phyloP scores from a whole-genome alignment of 106 monocot genomes.

The Allium sativum region DNA sequence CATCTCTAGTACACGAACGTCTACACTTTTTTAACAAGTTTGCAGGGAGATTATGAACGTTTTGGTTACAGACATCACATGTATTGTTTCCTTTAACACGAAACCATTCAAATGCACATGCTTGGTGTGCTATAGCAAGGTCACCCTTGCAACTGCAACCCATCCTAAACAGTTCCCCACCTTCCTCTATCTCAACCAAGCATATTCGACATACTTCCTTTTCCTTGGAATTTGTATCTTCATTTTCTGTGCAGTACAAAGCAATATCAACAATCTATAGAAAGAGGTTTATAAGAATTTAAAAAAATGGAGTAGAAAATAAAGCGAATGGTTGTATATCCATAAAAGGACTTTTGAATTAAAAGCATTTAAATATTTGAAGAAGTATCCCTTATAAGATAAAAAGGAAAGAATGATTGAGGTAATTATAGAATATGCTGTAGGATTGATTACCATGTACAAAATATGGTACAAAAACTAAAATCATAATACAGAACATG shows the following conservation, averaged over 20 bases:
- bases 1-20: not conserved
- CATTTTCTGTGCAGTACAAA: not conserved
- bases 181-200: slow-evolving; percentile 62
- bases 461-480: no score
- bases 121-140: slow-evolving; percentile 84
- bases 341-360: no score
- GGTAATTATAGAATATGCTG: no score
- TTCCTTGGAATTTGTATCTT: slow-evolving; percentile 43
- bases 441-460: no score
- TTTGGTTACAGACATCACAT: slow-evolving; percentile 80
- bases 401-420: no score
- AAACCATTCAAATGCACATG: slow-evolving; percentile 87
- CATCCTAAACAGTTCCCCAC: slow-evolving; percentile 80
- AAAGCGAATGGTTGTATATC: not conserved
- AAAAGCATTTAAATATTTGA: no score
- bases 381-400: no score
- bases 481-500: no score
- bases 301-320: not conserved
- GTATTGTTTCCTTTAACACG: slow-evolving; percentile 81
- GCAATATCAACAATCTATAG: not conserved
- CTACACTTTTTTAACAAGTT: slow-evolving; percentile 16
- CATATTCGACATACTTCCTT: slow-evolving; percentile 88
- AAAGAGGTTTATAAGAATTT: not conserved
- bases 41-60: slow-evolving; percentile 69
- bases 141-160: slow-evolving; percentile 94